phyloP scores from a whole-genome alignment of 768 basidiomycete genomes.

The Suillus fuscotomentosus region DNA sequence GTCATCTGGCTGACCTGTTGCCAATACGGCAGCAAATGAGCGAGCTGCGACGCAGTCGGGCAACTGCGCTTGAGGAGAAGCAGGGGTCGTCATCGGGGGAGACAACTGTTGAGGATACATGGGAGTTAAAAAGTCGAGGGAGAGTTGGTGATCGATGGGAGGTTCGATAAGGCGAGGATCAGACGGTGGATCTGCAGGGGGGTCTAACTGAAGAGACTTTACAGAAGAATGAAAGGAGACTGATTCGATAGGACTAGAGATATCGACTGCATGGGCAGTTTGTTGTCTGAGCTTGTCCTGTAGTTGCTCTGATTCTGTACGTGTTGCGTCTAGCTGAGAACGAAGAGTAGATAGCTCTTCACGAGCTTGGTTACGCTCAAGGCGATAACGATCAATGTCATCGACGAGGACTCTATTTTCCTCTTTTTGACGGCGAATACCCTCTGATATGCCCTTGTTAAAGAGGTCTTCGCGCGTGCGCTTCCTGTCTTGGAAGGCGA shows the following conservation, averaged over 20 bases:
- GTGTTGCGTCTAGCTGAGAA: constrained; percentile 31
- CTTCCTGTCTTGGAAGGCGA: constrained; percentile 39
- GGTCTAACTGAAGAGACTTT: constrained; percentile 9
- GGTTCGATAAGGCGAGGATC: constrained; percentile 8
- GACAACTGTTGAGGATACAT: constrained; percentile 21
- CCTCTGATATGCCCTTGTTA: constrained; percentile 39
- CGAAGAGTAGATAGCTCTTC: constrained; percentile 32
- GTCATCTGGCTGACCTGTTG: constrained; percentile 29
- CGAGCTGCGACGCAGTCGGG: constrained; percentile 34
- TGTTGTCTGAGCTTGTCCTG: constrained; percentile 21
- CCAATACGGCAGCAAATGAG: constrained; percentile 32
- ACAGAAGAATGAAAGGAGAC: constrained; percentile 6
- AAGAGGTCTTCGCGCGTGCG: constrained; percentile 37
- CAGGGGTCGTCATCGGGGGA: constrained; percentile 28
- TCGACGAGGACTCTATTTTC: constrained; percentile 36
- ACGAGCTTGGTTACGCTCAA: constrained; percentile 36
- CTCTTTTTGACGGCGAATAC: constrained; percentile 39
- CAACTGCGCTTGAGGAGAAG: constrained; percentile 33
- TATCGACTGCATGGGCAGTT: neutral
- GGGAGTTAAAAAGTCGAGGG: constrained; percentile 17
- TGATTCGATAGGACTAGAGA: constrained; percentile 9
- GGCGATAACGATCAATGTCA: constrained; percentile 31
- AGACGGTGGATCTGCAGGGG: constrained; percentile 9
- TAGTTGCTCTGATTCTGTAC: constrained; percentile 32
- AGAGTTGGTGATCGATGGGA: constrained; percentile 14